Conservation (phyloP, 371 early-diverging fungal genomes). For the Circinella umbellata region DNA sequence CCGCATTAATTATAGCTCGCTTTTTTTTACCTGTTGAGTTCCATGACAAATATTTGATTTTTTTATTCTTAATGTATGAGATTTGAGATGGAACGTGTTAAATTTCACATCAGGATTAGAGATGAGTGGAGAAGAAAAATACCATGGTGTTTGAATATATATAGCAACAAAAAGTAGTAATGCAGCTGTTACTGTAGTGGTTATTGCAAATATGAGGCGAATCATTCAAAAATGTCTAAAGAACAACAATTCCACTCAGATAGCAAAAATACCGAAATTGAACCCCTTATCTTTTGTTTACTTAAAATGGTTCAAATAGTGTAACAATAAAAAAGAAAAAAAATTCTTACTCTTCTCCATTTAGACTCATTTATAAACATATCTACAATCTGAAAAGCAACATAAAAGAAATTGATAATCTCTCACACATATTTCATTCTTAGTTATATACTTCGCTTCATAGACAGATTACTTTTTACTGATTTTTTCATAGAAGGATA, state of each 20-base stretch:
- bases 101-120: background rate
- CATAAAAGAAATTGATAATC: background rate
- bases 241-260: too few species aligned
- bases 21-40: background rate
- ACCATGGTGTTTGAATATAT: background rate
- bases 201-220: background rate
- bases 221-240: background rate
- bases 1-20: background rate
- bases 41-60: background rate
- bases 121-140: background rate
- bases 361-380: too few species aligned
- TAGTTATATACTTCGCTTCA: background rate
- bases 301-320: background rate
- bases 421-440: background rate
- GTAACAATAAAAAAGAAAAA: background rate
- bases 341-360: too few species aligned
- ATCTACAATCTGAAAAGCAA: background rate
- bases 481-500: background rate
- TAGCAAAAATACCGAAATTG: too few species aligned
- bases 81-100: background rate
- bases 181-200: background rate
- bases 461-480: background rate
- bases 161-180: background rate
- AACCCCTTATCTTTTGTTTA: constrained; percentile 1
- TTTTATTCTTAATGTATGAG: constrained; percentile 4